These are phyloP conservation scores for Scortechinia acanthostroma DNA, from an alignment of 2,329 filamentous ascomycete genomes.

Conservation along the genomic window DNA sequence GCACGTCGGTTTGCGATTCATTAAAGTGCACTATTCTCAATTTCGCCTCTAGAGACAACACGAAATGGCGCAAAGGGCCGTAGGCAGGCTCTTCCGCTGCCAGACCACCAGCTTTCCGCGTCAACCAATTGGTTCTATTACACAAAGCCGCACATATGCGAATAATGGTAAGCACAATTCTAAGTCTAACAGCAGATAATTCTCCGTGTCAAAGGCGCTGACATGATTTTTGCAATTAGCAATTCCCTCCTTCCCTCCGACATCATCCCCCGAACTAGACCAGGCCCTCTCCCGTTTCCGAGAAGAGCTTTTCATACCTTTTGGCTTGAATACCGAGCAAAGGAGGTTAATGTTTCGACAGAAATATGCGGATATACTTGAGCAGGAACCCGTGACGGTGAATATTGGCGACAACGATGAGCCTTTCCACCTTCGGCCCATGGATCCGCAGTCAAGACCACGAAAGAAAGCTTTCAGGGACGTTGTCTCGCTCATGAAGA, in stretches of 20 bases:
- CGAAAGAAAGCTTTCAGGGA: background rate
- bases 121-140: background rate
- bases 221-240: background rate
- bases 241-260: background rate
- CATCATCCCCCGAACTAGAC: background rate
- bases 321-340: background rate
- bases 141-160: background rate
- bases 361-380: background rate
- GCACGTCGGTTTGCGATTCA: no score
- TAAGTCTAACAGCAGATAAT: no score
- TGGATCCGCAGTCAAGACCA: background rate
- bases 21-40: no score
- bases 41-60: no score
- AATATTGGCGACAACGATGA: background rate
- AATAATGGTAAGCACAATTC: background rate
- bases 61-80: background rate
- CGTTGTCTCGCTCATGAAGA: background rate
- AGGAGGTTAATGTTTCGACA: background rate
- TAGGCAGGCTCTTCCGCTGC: background rate
- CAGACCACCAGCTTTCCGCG: background rate
- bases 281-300: background rate
- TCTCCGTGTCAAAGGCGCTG: background rate
- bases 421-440: background rate
- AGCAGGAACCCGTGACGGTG: background rate
- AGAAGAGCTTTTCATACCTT: background rate